Evolutionary conservation across 148 eudicot genomes (phyloP).

Genomic region (Tetragonia tetragonoides): DNA sequence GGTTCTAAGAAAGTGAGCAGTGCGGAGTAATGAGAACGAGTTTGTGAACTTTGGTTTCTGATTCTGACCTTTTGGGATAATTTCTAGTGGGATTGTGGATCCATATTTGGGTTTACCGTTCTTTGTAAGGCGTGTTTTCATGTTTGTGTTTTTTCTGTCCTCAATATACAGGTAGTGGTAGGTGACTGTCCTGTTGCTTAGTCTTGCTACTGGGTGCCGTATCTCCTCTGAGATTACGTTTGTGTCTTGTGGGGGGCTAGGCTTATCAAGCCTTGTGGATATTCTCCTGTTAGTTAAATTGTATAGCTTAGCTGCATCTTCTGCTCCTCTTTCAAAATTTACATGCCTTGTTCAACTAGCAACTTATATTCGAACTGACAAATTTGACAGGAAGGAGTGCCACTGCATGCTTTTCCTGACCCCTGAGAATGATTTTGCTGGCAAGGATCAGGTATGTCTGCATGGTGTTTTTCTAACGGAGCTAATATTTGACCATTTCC

Average conservation of each 20-base stretch:
- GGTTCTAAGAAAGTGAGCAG: not conserved
- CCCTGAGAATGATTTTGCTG: conserved; percentile 93
- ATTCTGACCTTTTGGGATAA: no score
- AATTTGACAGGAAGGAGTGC: conserved; percentile 81
- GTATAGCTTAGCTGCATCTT: not conserved
- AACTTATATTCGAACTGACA: not conserved
- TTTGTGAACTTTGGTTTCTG: no score
- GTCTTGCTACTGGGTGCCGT: not conserved
- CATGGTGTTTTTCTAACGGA: not conserved
- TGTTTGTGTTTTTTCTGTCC: no score
- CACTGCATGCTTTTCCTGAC: conserved; percentile 99
- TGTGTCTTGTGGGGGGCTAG: not conserved
- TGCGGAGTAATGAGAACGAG: not conserved
- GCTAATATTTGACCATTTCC: not conserved
- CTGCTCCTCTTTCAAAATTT: not conserved
- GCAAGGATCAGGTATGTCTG: conserved; percentile 76
- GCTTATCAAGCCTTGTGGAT: not conserved
- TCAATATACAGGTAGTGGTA: no score
- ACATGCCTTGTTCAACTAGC: not conserved
- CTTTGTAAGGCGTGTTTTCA: no score
- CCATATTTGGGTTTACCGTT: no score
- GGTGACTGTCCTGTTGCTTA: not conserved
- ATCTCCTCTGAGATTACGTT: not conserved
- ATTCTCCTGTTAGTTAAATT: not conserved
- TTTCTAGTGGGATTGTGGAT: no score